phyloP scores from a whole-genome alignment of 2,329 filamentous ascomycete genomes.

The Ceratocystiopsis sp. region DNA sequence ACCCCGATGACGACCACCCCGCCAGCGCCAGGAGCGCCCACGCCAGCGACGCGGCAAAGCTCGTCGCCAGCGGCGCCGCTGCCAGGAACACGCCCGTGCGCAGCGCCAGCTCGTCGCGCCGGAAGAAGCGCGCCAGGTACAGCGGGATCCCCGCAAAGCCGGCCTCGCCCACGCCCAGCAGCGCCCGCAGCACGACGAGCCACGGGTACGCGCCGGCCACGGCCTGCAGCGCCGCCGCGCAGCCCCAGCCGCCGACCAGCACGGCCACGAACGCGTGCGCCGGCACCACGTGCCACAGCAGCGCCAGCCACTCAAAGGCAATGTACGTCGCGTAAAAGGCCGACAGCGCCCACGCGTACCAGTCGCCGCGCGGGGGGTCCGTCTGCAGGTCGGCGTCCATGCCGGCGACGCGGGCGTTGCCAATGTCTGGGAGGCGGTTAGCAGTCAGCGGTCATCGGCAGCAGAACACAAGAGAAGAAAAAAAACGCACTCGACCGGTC shows the following conservation, averaged over 20 bases:
- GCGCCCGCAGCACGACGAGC: constrained; percentile 34
- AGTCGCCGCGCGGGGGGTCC: constrained; percentile 23
- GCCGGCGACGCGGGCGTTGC: constrained; percentile 45
- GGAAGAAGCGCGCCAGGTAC: constrained; percentile 49
- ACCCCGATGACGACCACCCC: not conserved
- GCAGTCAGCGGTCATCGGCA: constrained; percentile 2
- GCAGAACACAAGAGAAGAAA: not conserved
- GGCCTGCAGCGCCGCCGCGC: constrained; percentile 58
- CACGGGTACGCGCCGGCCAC: constrained; percentile 45
- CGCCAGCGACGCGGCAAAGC: constrained; percentile 64
- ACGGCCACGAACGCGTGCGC: constrained; percentile 40
- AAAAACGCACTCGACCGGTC: constrained; percentile 60
- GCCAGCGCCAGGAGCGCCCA: constrained; percentile 61
- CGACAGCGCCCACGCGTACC: constrained; percentile 44
- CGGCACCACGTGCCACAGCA: constrained; percentile 42
- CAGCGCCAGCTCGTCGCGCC: constrained; percentile 58
- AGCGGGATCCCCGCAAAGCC: constrained; percentile 48
- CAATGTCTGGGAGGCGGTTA: constrained; percentile 40
- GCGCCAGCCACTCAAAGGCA: constrained; percentile 45
- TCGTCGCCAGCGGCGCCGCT: constrained; percentile 65
- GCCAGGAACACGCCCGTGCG: constrained; percentile 77
- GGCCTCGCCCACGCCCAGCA: constrained; percentile 47
- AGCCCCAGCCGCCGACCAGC: constrained; percentile 63
- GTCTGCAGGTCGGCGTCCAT: constrained; percentile 45
- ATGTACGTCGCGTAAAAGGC: constrained; percentile 49